Percentiles rank a stretch among this genome's conserved stretches.
Evolutionary conservation across 2,329 filamentous ascomycete genomes (phyloP).

Genomic region (Neospermospora avenae): DNA sequence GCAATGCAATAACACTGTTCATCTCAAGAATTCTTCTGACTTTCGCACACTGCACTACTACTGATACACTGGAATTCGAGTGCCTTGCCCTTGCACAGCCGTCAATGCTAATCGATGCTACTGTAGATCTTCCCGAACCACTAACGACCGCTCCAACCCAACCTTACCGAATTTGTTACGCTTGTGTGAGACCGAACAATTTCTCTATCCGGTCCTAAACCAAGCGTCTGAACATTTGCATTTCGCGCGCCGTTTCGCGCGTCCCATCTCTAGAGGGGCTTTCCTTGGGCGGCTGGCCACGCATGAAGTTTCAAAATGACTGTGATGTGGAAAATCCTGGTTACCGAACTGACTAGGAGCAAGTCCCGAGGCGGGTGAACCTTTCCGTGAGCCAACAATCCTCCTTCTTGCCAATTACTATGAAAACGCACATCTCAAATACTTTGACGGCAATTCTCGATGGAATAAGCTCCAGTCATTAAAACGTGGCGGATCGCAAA

Average conservation of each 20-base stretch:
- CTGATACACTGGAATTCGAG: neutral
- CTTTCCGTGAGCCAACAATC: neutral
- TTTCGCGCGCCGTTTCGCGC: neutral
- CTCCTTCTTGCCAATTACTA: too few species aligned
- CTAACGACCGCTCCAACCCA: neutral
- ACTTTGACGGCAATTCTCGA: too few species aligned
- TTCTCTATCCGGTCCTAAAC: neutral
- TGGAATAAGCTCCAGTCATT: too few species aligned
- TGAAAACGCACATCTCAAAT: too few species aligned
- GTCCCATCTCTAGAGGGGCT: neutral
- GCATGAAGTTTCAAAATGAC: slow-evolving; percentile 19
- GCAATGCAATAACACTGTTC: neutral
- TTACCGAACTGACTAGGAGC: neutral
- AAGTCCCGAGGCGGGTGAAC: neutral
- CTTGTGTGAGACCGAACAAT: neutral
- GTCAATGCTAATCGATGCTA: neutral
- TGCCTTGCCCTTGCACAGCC: neutral
- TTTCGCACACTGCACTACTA: neutral
- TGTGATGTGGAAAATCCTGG: neutral
- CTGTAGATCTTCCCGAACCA: neutral
- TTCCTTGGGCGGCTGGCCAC: neutral
- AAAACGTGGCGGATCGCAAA: too few species aligned
- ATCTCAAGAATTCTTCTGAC: neutral
- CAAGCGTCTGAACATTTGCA: neutral
- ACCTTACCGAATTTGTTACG: neutral